Evolutionary conservation across 2,329 filamentous ascomycete species (phyloP).

Genomic region (Dothideomycetes sp.): DNA sequence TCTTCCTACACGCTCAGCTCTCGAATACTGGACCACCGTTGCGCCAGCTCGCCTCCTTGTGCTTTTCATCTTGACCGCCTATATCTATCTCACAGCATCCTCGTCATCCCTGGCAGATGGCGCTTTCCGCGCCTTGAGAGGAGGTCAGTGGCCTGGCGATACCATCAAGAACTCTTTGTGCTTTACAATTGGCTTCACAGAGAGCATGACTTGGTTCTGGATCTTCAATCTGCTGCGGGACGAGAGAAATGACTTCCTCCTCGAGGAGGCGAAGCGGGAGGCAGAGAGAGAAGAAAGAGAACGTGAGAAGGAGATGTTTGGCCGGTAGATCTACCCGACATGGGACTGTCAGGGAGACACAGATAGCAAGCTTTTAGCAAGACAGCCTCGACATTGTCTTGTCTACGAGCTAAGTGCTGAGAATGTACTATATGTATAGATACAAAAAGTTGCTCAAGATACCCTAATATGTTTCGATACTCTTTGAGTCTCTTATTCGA

Average conservation of each 20-base stretch:
- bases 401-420: too few relatives aligned
- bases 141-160: conserved; percentile 33
- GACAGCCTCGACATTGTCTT: too few relatives aligned
- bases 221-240: conserved; percentile 60
- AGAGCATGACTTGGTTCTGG: conserved; percentile 84
- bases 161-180: conserved; percentile 73
- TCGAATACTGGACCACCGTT: conserved; percentile 37
- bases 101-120: conserved; percentile 35
- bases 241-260: conserved; percentile 36
- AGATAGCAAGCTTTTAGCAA: too few relatives aligned
- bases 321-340: too few relatives aligned
- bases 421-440: too few relatives aligned
- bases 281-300: background rate
- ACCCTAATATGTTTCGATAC: too few relatives aligned
- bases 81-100: conserved; percentile 51
- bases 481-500: too few relatives aligned
- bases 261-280: conserved; percentile 11
- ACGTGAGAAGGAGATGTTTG: background rate
- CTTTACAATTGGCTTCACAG: conserved; percentile 75
- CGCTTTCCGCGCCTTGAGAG: conserved; percentile 9
- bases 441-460: too few relatives aligned
- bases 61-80: conserved; percentile 50
- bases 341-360: too few relatives aligned
- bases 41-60: conserved; percentile 56
- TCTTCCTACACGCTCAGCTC: conserved; percentile 30